A percentile compares a stretch with the other conserved stretches of the same genome.
Evolutionary conservation across 2,329 filamentous ascomycete species (phyloP).

Genomic region (Colletotrichum sp.): DNA sequence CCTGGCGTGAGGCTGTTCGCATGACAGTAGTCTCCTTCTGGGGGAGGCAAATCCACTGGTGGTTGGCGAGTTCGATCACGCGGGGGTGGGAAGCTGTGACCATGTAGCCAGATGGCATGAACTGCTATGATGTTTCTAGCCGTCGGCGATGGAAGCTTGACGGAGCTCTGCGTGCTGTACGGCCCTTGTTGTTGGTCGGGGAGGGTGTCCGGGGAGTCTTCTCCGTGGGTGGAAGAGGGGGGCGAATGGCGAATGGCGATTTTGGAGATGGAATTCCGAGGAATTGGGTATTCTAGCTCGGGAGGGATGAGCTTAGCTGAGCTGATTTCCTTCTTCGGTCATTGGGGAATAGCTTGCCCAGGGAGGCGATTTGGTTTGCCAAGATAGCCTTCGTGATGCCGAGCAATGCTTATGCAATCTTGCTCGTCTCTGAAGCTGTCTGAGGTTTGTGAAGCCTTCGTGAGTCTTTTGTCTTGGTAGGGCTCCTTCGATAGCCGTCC

Average conservation of each 20-base stretch:
- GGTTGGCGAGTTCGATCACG: background rate
- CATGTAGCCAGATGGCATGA: background rate
- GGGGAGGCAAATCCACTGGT: background rate
- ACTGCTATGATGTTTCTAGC: background rate
- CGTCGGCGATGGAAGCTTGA: background rate
- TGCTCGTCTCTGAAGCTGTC: background rate
- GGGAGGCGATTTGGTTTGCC: background rate
- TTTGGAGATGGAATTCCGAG: background rate
- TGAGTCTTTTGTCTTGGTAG: background rate
- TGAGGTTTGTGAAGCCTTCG: background rate
- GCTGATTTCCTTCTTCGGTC: background rate
- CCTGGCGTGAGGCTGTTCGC: background rate
- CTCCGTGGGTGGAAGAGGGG: background rate
- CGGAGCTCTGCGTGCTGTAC: background rate
- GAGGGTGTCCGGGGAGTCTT: background rate
- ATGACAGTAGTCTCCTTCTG: background rate
- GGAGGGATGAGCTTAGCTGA: background rate
- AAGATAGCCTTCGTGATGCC: background rate
- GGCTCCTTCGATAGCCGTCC: background rate
- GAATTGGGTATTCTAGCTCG: background rate
- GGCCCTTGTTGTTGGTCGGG: background rate
- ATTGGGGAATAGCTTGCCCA: background rate
- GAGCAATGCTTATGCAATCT: constrained; percentile 3
- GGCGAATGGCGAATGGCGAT: background rate
- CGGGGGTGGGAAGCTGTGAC: background rate